Conservation (phyloP, 2,329 filamentous ascomycete genomes). For the Hypocrella siamensis region DNA sequence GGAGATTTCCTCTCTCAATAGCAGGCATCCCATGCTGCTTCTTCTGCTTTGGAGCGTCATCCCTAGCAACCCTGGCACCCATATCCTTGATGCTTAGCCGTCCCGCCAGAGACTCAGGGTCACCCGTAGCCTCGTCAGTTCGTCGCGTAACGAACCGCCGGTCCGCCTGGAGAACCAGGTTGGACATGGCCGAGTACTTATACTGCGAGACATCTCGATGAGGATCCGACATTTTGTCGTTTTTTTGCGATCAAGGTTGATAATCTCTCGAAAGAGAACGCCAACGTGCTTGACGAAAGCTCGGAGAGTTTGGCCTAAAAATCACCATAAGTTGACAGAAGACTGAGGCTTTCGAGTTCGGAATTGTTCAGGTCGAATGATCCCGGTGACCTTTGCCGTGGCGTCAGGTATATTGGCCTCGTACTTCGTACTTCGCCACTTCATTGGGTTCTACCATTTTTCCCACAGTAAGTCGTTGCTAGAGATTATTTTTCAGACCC, state of each 20-base stretch:
- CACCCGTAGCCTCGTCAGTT: constrained; percentile 88
- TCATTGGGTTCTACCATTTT: no score
- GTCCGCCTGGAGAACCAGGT: constrained; percentile 99
- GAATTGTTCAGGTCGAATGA: no score
- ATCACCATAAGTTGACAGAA: constrained; percentile 14
- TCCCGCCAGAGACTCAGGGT: constrained; percentile 92
- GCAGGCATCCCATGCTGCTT: constrained; percentile 52
- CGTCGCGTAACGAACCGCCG: constrained; percentile 85
- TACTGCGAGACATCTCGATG: constrained; percentile 83
- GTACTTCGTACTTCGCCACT: no score
- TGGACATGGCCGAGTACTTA: constrained; percentile 99
- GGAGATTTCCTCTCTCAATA: constrained; percentile 58
- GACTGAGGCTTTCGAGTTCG: no score
- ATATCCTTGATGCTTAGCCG: constrained; percentile 89
- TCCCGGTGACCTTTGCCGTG: no score
- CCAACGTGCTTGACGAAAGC: constrained; percentile 21
- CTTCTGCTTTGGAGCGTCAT: constrained; percentile 67
- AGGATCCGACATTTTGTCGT: constrained; percentile 53
- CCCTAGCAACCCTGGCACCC: constrained; percentile 70
- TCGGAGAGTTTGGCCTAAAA: constrained; percentile 15
- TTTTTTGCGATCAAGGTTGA: constrained; percentile 9
- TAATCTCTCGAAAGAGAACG: constrained; percentile 13
- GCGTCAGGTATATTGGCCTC: no score
- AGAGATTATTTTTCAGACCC: no score
- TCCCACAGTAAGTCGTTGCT: no score